Percentiles rank a stretch among this genome's conserved stretches.
phyloP scores from a whole-genome alignment of 148 eudicot species.

The Camellia japonica region DNA sequence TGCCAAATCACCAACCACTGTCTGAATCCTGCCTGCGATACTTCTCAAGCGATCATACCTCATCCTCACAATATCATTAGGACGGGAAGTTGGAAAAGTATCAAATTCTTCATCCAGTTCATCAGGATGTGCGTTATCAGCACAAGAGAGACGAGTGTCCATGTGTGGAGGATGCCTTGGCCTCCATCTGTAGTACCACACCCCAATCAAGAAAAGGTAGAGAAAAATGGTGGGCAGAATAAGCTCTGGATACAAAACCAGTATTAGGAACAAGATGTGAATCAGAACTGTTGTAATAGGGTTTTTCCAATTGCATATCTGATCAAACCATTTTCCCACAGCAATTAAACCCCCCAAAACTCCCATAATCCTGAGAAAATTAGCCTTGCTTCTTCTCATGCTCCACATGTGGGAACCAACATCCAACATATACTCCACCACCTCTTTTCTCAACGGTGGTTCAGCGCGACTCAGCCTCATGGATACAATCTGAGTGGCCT shows the following conservation, averaged over 20 bases:
- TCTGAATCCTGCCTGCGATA: slow-evolving; percentile 25
- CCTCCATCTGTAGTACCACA: slow-evolving; percentile 26
- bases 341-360: slow-evolving; percentile 23
- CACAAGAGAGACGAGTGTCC: slow-evolving; percentile 28
- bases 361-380: slow-evolving; percentile 25
- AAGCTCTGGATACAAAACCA: slow-evolving; percentile 23
- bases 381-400: slow-evolving; percentile 28
- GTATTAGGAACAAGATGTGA: slow-evolving; percentile 22
- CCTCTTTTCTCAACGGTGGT: slow-evolving; percentile 25
- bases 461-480: slow-evolving; percentile 20
- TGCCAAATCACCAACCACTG: slow-evolving; percentile 24
- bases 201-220: slow-evolving; percentile 23
- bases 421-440: slow-evolving; percentile 25
- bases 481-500: slow-evolving; percentile 26
- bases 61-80: slow-evolving; percentile 24
- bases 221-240: slow-evolving; percentile 25
- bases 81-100: slow-evolving; percentile 24
- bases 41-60: slow-evolving; percentile 25
- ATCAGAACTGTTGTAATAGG: slow-evolving; percentile 26
- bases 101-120: slow-evolving; percentile 27
- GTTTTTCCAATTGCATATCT: slow-evolving; percentile 26
- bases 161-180: slow-evolving; percentile 22
- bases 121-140: slow-evolving; percentile 22
- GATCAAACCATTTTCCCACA: slow-evolving; percentile 30
- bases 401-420: slow-evolving; percentile 30